These are phyloP conservation scores for Bidens hawaiensis DNA, from an alignment of 140 eudicot species.

Conservation along the genomic window DNA sequence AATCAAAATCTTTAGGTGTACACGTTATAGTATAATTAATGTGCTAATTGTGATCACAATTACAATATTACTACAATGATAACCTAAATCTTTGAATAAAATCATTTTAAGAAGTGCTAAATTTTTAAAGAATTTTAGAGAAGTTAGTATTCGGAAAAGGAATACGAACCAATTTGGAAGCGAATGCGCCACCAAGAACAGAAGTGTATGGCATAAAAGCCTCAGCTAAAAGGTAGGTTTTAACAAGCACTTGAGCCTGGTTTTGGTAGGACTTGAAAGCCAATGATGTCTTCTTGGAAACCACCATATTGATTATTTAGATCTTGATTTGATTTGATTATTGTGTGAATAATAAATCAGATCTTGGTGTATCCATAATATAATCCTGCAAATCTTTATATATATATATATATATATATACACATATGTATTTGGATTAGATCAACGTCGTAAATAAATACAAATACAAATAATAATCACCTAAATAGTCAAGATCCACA, in stretches of 20 bases:
- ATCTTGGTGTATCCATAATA: too few species aligned
- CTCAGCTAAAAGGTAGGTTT: constrained; percentile 68
- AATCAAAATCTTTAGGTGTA: neutral
- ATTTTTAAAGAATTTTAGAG: too few species aligned
- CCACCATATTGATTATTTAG: constrained; percentile 36
- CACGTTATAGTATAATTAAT: neutral
- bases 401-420: too few species aligned
- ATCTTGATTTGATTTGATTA: too few species aligned
- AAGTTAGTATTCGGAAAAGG: too few species aligned
- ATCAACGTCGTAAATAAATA: too few species aligned
- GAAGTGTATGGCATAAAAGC: constrained; percentile 76
- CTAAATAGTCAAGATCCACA: too few species aligned
- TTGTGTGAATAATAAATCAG: too few species aligned
- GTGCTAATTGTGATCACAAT: neutral
- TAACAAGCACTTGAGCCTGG: constrained; percentile 72
- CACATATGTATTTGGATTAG: too few species aligned
- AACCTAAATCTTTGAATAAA: neutral
- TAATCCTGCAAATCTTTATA: too few species aligned
- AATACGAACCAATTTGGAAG: constrained; percentile 60
- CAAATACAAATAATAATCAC: too few species aligned
- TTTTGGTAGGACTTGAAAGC: constrained; percentile 65
- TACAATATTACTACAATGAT: neutral
- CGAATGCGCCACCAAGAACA: constrained; percentile 56
- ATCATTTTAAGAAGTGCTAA: too few species aligned
- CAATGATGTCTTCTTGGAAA: constrained; percentile 48